Percentiles rank a stretch among this genome's conserved stretches.
These are phyloP conservation scores for Candida argentea DNA, from an alignment of 805 yeast species.

Conservation along the genomic window DNA sequence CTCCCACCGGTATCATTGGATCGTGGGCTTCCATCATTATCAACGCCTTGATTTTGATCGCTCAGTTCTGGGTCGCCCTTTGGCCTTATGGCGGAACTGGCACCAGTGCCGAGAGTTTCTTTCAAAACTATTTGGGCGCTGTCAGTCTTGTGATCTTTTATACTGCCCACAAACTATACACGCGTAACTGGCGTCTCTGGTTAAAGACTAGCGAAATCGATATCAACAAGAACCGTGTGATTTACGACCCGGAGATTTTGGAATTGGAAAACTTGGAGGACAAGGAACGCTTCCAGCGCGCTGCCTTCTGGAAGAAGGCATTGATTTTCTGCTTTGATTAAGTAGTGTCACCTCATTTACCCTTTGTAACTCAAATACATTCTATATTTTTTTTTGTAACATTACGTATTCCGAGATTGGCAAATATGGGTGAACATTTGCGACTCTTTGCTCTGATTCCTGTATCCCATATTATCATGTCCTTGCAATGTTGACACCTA, in stretches of 20 bases:
- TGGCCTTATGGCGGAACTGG: conserved; percentile 12
- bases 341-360: no score
- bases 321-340: conserved; percentile 6
- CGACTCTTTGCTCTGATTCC: no score
- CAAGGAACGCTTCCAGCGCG: conserved; percentile 6
- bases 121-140: conserved; percentile 18
- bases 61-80: conserved; percentile 20
- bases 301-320: conserved; percentile 7
- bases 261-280: conserved; percentile 15
- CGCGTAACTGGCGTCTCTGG: conserved; percentile 14
- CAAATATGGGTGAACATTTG: no score
- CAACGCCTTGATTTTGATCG: conserved; percentile 16
- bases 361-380: background rate
- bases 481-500: no score
- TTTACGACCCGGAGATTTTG: conserved; percentile 15
- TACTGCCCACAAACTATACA: conserved; percentile 14
- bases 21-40: conserved; percentile 14
- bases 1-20: conserved; percentile 17
- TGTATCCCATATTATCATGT: no score
- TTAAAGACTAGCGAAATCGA: conserved; percentile 13
- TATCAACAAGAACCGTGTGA: conserved; percentile 11
- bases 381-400: background rate
- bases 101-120: conserved; percentile 14
- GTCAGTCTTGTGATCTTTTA: conserved; percentile 14
- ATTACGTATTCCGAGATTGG: background rate